Base-by-base conservation (phyloP, 106 monocot species). In the Allium fistulosum region DNA sequence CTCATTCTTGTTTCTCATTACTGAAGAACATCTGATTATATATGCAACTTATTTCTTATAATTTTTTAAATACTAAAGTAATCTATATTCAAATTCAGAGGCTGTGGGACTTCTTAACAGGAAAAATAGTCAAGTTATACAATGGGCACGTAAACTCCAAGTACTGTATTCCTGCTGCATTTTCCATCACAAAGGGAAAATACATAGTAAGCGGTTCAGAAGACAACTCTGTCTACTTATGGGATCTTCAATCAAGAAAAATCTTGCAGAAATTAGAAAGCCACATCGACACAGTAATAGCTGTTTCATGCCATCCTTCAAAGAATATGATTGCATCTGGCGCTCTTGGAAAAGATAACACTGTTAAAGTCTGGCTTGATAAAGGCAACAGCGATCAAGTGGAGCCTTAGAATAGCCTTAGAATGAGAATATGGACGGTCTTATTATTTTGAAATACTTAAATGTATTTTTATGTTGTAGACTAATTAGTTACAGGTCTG, bases 141-240 rank as follows among this genome's bases (percentile, higher is more conserved):
- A 83, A 56, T 13, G 87, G 87, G n/a, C 87, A 87, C 63, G 75
- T 66, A 7, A 87, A 83, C 69, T 68, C 77, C 11, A 87, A 78
- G 12, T 80, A 61, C 66, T 87, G 83, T 75, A 80, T 87, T 58
- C 80, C 87, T 48, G 77, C 83, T 9, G 61, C 78, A 26, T 87
- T 87, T 48, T 87, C 87, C 15, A 71, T 87, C 11, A 83, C 83
- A n/a, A 83, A 80, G 63, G 87, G 87, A 3, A 87, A 87, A 61
- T 83, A 87, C 71, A 78, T 87, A 17, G 80, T 87, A 17, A 87
- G 87, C 46, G 87, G 87, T 28, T 87, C 87, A 0, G 87, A 87
- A 77, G 87, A 83, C 67, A 86, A 86, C 26, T 79, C 69, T 48
- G 50, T 86, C 50, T 81, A 86, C 53, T 28, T 86, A 22, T 87